A percentile compares a stretch with the other conserved stretches of the same genome.
Evolutionary conservation across 176 grass and related monocot genomes (phyloP).

Genomic region (Saccharum spontaneum): DNA sequence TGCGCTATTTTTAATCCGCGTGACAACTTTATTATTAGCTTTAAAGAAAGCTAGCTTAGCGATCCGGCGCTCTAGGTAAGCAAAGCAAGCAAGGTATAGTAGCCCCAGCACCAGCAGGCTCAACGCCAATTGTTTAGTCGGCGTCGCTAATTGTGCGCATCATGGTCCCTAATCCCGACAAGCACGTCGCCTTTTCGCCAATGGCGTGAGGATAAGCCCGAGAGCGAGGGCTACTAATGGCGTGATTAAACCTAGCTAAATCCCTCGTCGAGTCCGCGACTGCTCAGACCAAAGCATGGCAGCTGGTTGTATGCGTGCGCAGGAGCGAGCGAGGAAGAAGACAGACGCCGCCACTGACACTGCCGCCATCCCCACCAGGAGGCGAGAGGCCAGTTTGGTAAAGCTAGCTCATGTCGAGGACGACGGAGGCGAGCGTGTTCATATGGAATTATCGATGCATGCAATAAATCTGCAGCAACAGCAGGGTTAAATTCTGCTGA

Average conservation of each 20-base stretch:
- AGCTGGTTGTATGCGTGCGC: background rate
- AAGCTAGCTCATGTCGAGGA: background rate
- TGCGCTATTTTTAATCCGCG: conserved; percentile 48
- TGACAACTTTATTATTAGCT: conserved; percentile 63
- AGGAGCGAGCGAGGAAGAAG: background rate
- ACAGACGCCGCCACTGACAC: background rate
- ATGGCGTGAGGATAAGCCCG: conserved; percentile 53
- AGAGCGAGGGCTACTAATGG: conserved; percentile 44
- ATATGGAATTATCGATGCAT: background rate
- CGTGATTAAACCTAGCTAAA: conserved; percentile 61
- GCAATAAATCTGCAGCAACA: background rate
- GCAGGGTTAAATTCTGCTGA: background rate
- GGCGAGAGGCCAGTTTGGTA: conserved; percentile 38
- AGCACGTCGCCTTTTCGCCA: conserved; percentile 65
- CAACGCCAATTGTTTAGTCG: conserved; percentile 37
- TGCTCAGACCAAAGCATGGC: background rate
- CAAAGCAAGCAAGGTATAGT: background rate
- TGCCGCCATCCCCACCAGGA: conserved; percentile 4
- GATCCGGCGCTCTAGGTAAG: conserved; percentile 14
- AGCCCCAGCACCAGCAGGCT: background rate
- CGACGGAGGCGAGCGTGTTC: conserved; percentile 5
- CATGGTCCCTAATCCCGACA: conserved; percentile 77
- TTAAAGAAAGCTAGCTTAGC: conserved; percentile 62
- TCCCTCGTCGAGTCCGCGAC: conserved; percentile 51
- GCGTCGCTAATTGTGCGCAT: conserved; percentile 43